Evolutionary conservation across 2,329 filamentous ascomycete species (phyloP).

Genomic region (Exophiala phaeomuriformis): DNA sequence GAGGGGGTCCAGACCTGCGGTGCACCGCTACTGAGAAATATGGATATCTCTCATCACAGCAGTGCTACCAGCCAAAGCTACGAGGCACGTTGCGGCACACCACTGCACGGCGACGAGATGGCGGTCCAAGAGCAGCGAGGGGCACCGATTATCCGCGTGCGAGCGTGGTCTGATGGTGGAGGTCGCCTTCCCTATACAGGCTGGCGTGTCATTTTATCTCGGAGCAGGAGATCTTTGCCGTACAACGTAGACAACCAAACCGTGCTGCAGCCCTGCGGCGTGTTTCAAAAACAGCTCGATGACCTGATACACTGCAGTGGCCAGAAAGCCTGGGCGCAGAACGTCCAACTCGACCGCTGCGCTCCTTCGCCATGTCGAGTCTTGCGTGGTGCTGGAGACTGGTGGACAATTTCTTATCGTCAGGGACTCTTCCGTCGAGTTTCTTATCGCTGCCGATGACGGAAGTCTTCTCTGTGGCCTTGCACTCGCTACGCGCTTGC

Average conservation of each 20-base stretch:
- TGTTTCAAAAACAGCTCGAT: no score
- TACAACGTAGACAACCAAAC: no score
- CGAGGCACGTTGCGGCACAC: not conserved
- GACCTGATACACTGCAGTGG: no score
- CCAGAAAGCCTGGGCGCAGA: no score
- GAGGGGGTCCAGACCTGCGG: not conserved
- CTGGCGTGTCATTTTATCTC: not conserved
- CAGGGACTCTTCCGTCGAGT: no score
- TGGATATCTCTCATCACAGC: not conserved
- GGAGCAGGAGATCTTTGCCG: not conserved
- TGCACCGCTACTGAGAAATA: not conserved
- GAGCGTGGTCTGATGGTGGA: conserved; percentile 8
- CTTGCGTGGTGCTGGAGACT: no score
- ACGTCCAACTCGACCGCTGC: no score
- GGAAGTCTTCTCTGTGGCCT: not conserved
- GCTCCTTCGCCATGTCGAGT: no score
- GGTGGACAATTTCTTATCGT: no score
- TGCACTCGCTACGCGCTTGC: conserved; percentile 3
- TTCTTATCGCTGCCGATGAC: not conserved
- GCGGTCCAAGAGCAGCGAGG: not conserved
- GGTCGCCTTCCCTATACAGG: not conserved
- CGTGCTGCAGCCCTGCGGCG: no score
- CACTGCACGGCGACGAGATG: not conserved
- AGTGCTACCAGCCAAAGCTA: not conserved
- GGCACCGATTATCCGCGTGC: not conserved